phyloP scores from a whole-genome alignment of 345 rosid species.

The Ceriops decandra region DNA sequence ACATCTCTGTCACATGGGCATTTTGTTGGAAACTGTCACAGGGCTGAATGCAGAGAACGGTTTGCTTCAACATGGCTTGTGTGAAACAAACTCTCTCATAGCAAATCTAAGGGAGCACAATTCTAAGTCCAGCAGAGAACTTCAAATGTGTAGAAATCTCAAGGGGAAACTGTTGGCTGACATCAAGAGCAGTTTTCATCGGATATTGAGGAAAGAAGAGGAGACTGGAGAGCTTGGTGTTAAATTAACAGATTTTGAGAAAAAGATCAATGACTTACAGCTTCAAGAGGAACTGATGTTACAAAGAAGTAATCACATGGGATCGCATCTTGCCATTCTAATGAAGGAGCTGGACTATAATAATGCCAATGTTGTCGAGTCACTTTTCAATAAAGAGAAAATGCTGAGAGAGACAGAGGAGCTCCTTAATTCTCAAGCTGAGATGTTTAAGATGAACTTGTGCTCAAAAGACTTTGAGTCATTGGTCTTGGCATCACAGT shows the following conservation, averaged over 20 bases:
- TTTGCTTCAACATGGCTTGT: conserved; percentile 74
- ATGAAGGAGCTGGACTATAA: conserved; percentile 70
- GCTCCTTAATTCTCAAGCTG: conserved; percentile 48
- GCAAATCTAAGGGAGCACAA: conserved; percentile 73
- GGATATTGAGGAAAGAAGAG: conserved; percentile 73
- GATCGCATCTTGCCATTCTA: conserved; percentile 70
- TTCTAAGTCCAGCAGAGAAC: conserved; percentile 65
- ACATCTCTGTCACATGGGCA: conserved; percentile 88
- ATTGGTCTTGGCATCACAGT: conserved; percentile 46
- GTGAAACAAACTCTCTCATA: conserved; percentile 62
- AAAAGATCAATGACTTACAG: conserved; percentile 60
- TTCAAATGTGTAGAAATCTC: conserved; percentile 62
- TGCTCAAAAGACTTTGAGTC: conserved; percentile 71
- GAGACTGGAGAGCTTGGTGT: conserved; percentile 55
- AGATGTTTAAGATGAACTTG: conserved; percentile 39
- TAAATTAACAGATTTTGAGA: conserved; percentile 65
- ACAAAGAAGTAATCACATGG: conserved; percentile 74
- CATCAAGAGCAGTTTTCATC: conserved; percentile 73
- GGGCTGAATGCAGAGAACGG: conserved; percentile 83
- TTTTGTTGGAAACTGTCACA: conserved; percentile 73
- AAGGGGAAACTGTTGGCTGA: conserved; percentile 81
- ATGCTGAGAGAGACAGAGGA: conserved; percentile 44
- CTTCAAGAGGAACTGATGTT: conserved; percentile 86
- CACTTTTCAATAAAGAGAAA: conserved; percentile 55
- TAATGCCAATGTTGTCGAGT: conserved; percentile 41